Conservation (phyloP, 2,329 filamentous ascomycete genomes). For the Diaporthe ampelina region DNA sequence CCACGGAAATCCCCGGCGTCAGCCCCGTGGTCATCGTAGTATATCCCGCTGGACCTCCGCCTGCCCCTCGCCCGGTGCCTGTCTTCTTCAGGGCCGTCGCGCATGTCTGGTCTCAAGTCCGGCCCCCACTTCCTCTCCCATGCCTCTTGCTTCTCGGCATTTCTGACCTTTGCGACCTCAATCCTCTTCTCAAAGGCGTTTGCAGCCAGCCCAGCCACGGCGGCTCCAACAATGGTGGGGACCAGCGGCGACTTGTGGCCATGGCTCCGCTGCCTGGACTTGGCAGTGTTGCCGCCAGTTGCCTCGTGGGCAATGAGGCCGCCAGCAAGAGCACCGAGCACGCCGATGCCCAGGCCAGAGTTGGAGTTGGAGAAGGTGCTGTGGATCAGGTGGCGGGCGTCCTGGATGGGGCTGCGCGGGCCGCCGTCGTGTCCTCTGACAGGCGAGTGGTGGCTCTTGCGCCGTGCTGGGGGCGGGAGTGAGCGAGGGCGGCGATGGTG, state of each 20-base stretch:
- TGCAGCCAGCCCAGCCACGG: slow-evolving; percentile 68
- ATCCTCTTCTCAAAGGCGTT: slow-evolving; percentile 63
- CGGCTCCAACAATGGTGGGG: slow-evolving; percentile 67
- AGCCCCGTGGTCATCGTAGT: background rate
- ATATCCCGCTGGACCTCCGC: slow-evolving; percentile 6
- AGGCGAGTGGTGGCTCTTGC: slow-evolving; percentile 45
- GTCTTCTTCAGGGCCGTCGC: slow-evolving; percentile 13
- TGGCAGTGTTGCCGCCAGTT: slow-evolving; percentile 59
- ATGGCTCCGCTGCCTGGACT: slow-evolving; percentile 41
- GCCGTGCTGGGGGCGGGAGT: slow-evolving; percentile 39
- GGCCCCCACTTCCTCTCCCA: slow-evolving; percentile 53
- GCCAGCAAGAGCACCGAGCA: slow-evolving; percentile 68
- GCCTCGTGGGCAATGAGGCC: slow-evolving; percentile 66
- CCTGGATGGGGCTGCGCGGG: slow-evolving; percentile 53
- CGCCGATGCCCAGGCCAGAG: slow-evolving; percentile 64
- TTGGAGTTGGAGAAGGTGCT: slow-evolving; percentile 63
- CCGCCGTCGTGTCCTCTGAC: slow-evolving; percentile 36
- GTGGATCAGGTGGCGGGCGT: slow-evolving; percentile 58
- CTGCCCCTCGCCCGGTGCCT: background rate
- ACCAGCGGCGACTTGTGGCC: slow-evolving; percentile 55
- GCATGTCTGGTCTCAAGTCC: background rate
- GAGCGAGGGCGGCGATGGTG: slow-evolving; percentile 41
- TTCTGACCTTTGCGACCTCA: slow-evolving; percentile 54
- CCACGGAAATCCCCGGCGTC: background rate
- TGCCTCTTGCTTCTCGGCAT: slow-evolving; percentile 49